These are phyloP conservation scores for Nannizzia gypsea DNA, from an alignment of 2,329 filamentous ascomycete species.

Conservation along the genomic window DNA sequence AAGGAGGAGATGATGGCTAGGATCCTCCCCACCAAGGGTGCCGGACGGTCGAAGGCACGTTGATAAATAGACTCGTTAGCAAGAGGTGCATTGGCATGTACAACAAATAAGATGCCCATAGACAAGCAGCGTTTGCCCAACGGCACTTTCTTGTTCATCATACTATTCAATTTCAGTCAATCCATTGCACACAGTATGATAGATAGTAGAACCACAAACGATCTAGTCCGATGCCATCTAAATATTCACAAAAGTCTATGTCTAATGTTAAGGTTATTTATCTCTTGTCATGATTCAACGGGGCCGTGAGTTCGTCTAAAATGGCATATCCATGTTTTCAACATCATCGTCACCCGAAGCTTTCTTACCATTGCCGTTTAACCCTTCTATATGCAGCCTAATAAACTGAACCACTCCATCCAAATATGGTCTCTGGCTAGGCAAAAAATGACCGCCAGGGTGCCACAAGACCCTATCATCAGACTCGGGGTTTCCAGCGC, in stretches of 20 bases:
- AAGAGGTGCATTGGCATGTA: not conserved
- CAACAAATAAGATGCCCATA: conserved; percentile 1
- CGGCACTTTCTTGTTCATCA: not conserved
- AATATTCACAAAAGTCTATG: conserved; percentile 2
- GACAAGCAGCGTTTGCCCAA: not conserved
- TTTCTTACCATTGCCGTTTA: conserved; percentile 25
- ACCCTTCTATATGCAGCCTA: conserved; percentile 38
- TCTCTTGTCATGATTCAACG: not conserved
- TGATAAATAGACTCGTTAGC: not conserved
- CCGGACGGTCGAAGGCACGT: conserved; percentile 14
- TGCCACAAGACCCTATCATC: conserved; percentile 53
- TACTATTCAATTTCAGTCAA: not conserved
- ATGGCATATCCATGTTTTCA: conserved; percentile 59
- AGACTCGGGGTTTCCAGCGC: conserved; percentile 42
- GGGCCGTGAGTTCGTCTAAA: conserved; percentile 29
- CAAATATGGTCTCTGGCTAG: conserved; percentile 68
- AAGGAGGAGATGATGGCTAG: conserved; percentile 99
- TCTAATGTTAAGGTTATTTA: not conserved
- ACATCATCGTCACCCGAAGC: conserved; percentile 40
- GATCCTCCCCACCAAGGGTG: conserved; percentile 55
- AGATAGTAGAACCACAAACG: not conserved
- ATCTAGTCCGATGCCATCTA: not conserved
- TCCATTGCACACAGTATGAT: not conserved
- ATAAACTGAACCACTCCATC: conserved; percentile 66
- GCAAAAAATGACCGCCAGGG: conserved; percentile 84